Conservation (phyloP, 805 yeast genomes). For the Yarrowia phangngaensis region DNA sequence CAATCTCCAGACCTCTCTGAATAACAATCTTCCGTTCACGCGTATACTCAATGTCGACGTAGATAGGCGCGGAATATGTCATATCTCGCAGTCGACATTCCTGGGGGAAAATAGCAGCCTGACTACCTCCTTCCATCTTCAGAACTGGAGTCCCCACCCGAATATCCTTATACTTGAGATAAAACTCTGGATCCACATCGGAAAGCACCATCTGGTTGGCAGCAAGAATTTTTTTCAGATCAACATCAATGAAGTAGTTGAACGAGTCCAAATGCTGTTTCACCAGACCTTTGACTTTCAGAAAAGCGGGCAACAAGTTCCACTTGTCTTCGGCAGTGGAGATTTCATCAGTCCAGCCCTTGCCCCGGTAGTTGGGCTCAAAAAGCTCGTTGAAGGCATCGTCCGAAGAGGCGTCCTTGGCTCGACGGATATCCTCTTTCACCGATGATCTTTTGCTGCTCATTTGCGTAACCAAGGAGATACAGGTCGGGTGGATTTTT, state of each 20-base stretch:
- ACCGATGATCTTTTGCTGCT: slow-evolving; percentile 15
- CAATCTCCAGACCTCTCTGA: slow-evolving; percentile 88
- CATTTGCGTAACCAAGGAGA: slow-evolving; percentile 11
- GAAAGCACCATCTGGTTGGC: slow-evolving; percentile 87
- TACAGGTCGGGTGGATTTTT: slow-evolving; percentile 4
- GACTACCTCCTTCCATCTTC: slow-evolving; percentile 27
- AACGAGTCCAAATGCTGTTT: slow-evolving; percentile 98
- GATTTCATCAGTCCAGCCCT: slow-evolving; percentile 78
- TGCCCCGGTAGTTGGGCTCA: slow-evolving; percentile 81
- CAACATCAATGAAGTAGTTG: slow-evolving; percentile 91
- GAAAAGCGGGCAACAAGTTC: slow-evolving; percentile 92
- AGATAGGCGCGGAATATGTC: slow-evolving; percentile 92
- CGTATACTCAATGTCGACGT: slow-evolving; percentile 95
- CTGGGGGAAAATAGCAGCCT: slow-evolving; percentile 58
- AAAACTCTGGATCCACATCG: slow-evolving; percentile 97
- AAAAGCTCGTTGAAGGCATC: slow-evolving; percentile 62
- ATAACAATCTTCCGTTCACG: slow-evolving; percentile 89
- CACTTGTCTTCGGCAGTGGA: slow-evolving; percentile 87
- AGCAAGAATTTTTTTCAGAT: slow-evolving; percentile 81
- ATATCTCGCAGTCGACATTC: slow-evolving; percentile 92
- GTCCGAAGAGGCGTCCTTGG: slow-evolving; percentile 26
- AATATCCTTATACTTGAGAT: slow-evolving; percentile 86
- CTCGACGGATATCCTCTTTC: slow-evolving; percentile 4
- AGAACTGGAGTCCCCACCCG: slow-evolving; percentile 65
- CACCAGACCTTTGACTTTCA: slow-evolving; percentile 92